Base-by-base conservation (phyloP, 73 alveolate genomes). In the Paramecium tetraurelia region DNA sequence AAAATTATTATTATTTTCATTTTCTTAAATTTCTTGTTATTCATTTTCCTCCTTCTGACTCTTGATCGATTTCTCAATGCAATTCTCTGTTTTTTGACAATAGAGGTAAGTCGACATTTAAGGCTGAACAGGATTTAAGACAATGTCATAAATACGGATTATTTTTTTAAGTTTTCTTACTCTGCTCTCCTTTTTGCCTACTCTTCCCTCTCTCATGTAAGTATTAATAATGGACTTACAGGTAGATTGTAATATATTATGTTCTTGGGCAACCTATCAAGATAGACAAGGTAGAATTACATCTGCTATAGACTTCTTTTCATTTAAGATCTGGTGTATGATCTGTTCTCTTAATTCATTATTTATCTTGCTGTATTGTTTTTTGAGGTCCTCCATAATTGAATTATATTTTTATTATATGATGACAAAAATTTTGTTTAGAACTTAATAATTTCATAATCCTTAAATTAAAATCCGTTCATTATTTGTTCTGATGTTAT, bases 151-250 rank as follows among this genome's bases (percentile, higher is more conserved):
- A 12, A 33, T 63, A 22, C 46, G 41, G 16, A 63, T 63, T 22
- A 63, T 63, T 63, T 63, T 63, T 63, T 63, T 63, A 31, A 63
- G 93, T 38, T 85, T 85, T 27, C 93, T 69, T 58, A 58, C 48
- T 38, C 93, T 27, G n/a, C 86, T 85, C 57, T 85, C 77, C 44
- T 85, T 85, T 58, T 85, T 85, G 5, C 93, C 93, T 9, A 85
- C 77, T 58, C 93, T 69, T 1, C 93, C 93, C 35, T 85, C 93
- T 36, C 77, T 85, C 85, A 58, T 85, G 38, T 50, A 85, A 24
- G 93, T 85, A 27, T 85, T 31, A 14, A 85, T 69, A 4, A 85
- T 85, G 22, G 93, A 69, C 29, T 85, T 85, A 31, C 86, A 85
- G 3, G 93, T 85, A 27, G 93, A 85, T 63, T 63, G 46, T 10